Conservation (phyloP, 139 green algal species). For the Chlorella sorokiniana region DNA sequence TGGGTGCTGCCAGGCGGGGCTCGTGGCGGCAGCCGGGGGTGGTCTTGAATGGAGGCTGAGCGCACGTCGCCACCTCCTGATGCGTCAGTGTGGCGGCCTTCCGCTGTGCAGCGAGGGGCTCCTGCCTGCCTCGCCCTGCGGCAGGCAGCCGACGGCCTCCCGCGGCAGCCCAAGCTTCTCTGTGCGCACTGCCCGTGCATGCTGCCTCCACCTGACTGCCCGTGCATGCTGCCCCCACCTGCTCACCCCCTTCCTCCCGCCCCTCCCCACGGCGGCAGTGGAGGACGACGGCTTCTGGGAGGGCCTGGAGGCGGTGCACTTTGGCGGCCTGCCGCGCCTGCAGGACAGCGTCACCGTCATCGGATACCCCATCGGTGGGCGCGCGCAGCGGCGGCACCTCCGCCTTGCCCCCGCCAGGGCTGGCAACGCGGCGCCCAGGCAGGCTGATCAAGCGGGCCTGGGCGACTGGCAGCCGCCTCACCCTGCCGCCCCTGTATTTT, state of each 20-base stretch:
- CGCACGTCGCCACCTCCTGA: too few species aligned
- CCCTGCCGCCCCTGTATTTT: not conserved
- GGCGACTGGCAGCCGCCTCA: too few species aligned
- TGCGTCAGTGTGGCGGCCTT: too few species aligned
- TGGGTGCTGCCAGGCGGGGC: not conserved
- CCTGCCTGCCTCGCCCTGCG: not conserved
- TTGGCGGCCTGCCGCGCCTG: slow-evolving; percentile 71
- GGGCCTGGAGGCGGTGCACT: slow-evolving; percentile 58
- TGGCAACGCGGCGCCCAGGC: not conserved
- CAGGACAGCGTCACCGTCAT: slow-evolving; percentile 45
- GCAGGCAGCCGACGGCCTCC: too few species aligned
- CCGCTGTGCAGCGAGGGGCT: too few species aligned
- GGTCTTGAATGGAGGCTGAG: not conserved
- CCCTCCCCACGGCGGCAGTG: slow-evolving; percentile 44
- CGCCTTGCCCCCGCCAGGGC: not conserved
- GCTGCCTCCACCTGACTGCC: too few species aligned
- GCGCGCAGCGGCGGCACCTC: too few species aligned
- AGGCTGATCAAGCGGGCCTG: too few species aligned
- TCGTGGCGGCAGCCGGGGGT: not conserved
- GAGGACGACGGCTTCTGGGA: slow-evolving; percentile 83
- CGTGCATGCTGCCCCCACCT: not conserved
- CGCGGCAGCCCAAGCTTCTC: too few species aligned
- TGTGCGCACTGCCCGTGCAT: too few species aligned
- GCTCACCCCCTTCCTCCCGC: not conserved
- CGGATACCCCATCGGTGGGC: slow-evolving; percentile 53